phyloP scores from a whole-genome alignment of 805 yeast species.

The Tetrapisispora namnaoensis region DNA sequence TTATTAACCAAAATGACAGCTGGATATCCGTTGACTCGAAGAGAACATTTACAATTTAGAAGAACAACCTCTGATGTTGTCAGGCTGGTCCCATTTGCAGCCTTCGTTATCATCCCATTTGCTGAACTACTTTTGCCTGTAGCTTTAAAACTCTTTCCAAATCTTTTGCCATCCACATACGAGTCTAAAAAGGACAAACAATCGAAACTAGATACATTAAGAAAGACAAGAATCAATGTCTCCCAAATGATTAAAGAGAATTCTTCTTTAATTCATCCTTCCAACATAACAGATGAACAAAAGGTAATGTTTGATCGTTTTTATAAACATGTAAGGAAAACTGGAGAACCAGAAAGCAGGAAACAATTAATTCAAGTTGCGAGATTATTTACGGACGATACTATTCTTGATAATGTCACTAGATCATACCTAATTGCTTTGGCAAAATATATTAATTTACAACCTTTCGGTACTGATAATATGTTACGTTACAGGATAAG shows the following conservation, averaged over 20 bases:
- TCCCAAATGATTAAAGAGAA: conserved; percentile 57
- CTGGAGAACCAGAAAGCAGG: conserved; percentile 49
- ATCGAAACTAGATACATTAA: conserved; percentile 44
- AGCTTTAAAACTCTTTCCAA: conserved; percentile 89
- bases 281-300: conserved; percentile 59
- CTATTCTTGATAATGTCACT: conserved; percentile 83
- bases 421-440: conserved; percentile 87
- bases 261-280: conserved; percentile 60
- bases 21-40: conserved; percentile 84
- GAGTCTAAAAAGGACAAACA: conserved; percentile 54
- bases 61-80: conserved; percentile 81
- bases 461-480: conserved; percentile 88
- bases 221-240: conserved; percentile 55
- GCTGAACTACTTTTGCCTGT: conserved; percentile 87
- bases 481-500: conserved; percentile 89
- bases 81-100: conserved; percentile 84
- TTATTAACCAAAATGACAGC: conserved; percentile 71
- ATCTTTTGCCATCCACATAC: conserved; percentile 86
- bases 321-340: conserved; percentile 58
- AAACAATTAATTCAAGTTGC: conserved; percentile 79
- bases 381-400: conserved; percentile 83
- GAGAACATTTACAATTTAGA: conserved; percentile 80
- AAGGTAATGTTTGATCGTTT: conserved; percentile 68
- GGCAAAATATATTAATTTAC: conserved; percentile 83
- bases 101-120: conserved; percentile 85